Evolutionary conservation across 192 early-diverging fungal genomes (phyloP).

Genomic region (Paraglomus brasilianum): DNA sequence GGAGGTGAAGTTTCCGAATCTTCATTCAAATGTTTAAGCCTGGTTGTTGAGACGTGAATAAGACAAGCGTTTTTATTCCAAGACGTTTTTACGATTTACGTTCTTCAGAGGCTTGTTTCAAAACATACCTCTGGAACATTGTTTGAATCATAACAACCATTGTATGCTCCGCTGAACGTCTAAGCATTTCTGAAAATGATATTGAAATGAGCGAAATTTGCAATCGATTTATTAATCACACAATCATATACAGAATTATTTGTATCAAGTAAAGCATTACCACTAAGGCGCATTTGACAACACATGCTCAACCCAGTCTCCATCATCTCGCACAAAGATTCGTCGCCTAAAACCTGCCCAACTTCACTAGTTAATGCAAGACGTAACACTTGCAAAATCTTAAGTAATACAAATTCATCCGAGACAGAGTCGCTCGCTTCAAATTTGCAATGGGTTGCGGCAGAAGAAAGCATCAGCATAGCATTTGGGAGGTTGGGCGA

Average conservation of each 20-base stretch:
- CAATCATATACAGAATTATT: background rate
- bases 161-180: conserved; percentile 76
- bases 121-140: conserved; percentile 70
- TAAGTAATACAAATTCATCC: conserved; percentile 91
- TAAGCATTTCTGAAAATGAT: conserved; percentile 60
- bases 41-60: conserved; percentile 25
- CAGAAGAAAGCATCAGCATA: conserved; percentile 68
- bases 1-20: conserved; percentile 26
- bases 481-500: conserved; percentile 69
- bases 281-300: conserved; percentile 89
- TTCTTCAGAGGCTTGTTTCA: background rate
- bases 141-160: conserved; percentile 70
- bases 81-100: too few species aligned
- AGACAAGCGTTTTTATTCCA: background rate
- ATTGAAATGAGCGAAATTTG: background rate
- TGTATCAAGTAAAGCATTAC: conserved; percentile 38
- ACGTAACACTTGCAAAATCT: conserved; percentile 82
- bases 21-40: conserved; percentile 41
- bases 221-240: background rate
- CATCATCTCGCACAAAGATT: conserved; percentile 94
- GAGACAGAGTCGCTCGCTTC: conserved; percentile 90
- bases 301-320: conserved; percentile 97
- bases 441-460: conserved; percentile 95
- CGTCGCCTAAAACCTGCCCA: conserved; percentile 75
- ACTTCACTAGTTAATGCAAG: conserved; percentile 72